Conservation (phyloP, 208 protist genomes). For the Trypanosoma boissoni region DNA sequence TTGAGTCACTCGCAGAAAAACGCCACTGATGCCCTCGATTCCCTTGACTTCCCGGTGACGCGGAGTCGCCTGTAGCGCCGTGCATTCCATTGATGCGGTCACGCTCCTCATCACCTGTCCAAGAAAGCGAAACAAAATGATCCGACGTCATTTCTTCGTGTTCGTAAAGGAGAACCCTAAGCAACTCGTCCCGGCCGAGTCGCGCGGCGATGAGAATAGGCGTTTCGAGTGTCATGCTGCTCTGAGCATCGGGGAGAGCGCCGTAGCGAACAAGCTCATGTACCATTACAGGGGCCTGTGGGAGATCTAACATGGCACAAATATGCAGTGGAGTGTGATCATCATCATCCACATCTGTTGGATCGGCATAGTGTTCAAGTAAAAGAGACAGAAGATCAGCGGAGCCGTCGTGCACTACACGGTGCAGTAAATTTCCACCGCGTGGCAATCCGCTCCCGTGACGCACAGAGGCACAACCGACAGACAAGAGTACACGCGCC, state of each 20-base stretch:
- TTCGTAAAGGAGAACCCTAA: constrained; percentile 22
- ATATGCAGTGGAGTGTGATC: constrained; percentile 69
- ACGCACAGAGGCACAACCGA: constrained; percentile 45
- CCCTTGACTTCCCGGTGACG: too few species aligned
- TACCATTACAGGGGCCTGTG: constrained; percentile 27
- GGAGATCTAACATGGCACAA: constrained; percentile 18
- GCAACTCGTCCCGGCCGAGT: constrained; percentile 22
- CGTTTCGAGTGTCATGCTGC: constrained; percentile 43
- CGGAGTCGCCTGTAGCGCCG: too few species aligned
- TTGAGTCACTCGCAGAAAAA: too few species aligned
- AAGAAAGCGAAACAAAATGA: too few species aligned
- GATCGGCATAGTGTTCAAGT: constrained; percentile 64
- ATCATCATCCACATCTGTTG: constrained; percentile 53
- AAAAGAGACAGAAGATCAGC: constrained; percentile 39
- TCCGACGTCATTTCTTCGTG: constrained; percentile 1
- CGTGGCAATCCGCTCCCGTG: constrained; percentile 42
- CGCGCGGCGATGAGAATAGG: constrained; percentile 59
- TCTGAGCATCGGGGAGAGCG: constrained; percentile 47
- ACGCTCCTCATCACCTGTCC: neutral
- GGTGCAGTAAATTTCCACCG: constrained; percentile 60
- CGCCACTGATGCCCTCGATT: too few species aligned
- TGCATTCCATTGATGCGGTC: too few species aligned
- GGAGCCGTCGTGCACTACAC: constrained; percentile 38
- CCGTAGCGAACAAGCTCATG: constrained; percentile 48
- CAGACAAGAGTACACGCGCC: constrained; percentile 36